phyloP scores from a whole-genome alignment of 495 filamentous ascomycete genomes.

The Penicillium waksmanii region DNA sequence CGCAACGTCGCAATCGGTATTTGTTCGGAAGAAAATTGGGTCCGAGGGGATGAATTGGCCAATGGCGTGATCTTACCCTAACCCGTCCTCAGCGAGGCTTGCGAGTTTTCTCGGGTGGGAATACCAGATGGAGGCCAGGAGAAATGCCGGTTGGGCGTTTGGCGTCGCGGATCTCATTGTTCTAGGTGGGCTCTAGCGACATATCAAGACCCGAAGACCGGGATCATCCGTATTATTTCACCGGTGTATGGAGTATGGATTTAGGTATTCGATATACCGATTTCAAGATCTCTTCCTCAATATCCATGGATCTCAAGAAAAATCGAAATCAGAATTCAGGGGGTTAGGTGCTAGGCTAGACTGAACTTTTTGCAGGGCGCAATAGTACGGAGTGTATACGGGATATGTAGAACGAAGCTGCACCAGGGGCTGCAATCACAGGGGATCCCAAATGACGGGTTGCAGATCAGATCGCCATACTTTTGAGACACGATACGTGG shows the following conservation, averaged over 20 bases:
- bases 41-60: slow-evolving; percentile 16
- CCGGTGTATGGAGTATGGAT: background rate
- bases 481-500: slow-evolving; percentile 38
- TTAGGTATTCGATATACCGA: background rate
- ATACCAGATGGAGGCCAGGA: slow-evolving; percentile 18
- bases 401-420: background rate
- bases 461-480: slow-evolving; percentile 47
- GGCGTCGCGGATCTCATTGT: slow-evolving; percentile 6
- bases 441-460: slow-evolving; percentile 35
- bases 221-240: slow-evolving; percentile 5
- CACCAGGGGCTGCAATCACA: slow-evolving; percentile 21
- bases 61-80: slow-evolving; percentile 20
- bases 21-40: slow-evolving; percentile 37
- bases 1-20: slow-evolving; percentile 30
- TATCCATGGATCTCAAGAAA: background rate
- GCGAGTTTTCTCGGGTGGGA: slow-evolving; percentile 24
- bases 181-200: slow-evolving; percentile 6
- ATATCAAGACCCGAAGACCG: slow-evolving; percentile 5
- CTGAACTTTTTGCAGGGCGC: slow-evolving; percentile 1
- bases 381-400: background rate
- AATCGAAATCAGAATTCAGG: background rate
- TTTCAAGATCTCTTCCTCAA: background rate
- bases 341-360: background rate
- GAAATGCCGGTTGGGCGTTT: slow-evolving; percentile 5
- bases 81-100: slow-evolving; percentile 11